Base-by-base conservation (phyloP, 208 protist genomes). In the Entamoeba dispar region DNA sequence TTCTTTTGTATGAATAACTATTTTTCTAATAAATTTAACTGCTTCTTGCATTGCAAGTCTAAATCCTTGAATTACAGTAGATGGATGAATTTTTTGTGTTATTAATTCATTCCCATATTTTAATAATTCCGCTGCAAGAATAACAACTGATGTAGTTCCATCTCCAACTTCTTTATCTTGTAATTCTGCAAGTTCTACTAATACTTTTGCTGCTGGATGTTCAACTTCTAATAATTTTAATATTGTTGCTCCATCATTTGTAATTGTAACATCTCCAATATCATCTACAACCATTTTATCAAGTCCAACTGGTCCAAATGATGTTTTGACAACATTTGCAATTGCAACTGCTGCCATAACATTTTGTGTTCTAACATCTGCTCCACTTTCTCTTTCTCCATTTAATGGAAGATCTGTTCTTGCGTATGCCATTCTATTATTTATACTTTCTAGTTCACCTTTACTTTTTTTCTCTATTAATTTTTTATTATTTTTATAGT, bases 241-340 rank as follows among this genome's bases (percentile, higher is more conserved):
- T 92, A 98, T 98, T 38, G 97, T 98, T n/a, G 99, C 99, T 92
- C 99, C 99, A 95, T 99, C 98, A 96, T 99, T 99, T 51, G 98
- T 99, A 92, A 99, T 97, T 12, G 97, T 97, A 27, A 99, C 97
- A 95, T 99, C 99, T 93, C 99, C 99, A 94, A 99, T 96, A 92
- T 99, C 98, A 93, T 99, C 98, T 5, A 99, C 98, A 12, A 99
- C 95, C 98, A 99, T 99, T 96, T 99, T 99, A 95, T 99, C 99
- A 17, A 99, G 96, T 4, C 99, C 99, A 90, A 98, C 97, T 50
- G 99, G 99, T 91, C 99, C 99, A 31, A 99, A 96, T 14, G 98
- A 99, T n/a, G 97, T 98, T 95, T 99, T 99, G 49, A 99, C 97
- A 92, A 99, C 97, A 94, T 99, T 99, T 50, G 98, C 97, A 91